Evolutionary conservation across 345 rosid species (phyloP).

Genomic region (Passiflora organensis): DNA sequence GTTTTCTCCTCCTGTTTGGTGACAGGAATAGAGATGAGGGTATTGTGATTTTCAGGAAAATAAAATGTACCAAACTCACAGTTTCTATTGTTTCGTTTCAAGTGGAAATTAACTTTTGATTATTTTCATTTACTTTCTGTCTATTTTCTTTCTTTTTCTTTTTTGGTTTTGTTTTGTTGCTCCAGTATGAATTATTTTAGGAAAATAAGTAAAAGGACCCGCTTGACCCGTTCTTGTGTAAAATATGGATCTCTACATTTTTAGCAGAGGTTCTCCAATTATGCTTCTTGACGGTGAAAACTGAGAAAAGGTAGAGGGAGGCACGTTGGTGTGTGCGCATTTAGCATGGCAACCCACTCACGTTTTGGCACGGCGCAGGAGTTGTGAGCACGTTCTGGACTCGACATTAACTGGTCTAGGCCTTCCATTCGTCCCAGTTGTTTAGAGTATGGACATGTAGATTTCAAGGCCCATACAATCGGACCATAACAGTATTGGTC

Average conservation of each 20-base stretch:
- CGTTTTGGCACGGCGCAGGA: too few species aligned
- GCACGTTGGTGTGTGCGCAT: too few species aligned
- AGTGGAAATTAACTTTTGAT: slow-evolving; percentile 5
- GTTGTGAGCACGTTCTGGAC: too few species aligned
- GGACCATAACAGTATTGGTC: too few species aligned
- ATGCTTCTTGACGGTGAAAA: too few species aligned
- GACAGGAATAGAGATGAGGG: slow-evolving; percentile 16
- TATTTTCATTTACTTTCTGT: slow-evolving; percentile 3
- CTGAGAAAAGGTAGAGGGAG: too few species aligned
- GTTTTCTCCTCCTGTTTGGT: slow-evolving; percentile 22
- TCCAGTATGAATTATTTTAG: too few species aligned
- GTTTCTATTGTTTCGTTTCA: not conserved
- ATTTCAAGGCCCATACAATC: too few species aligned
- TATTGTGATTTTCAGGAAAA: slow-evolving; percentile 6
- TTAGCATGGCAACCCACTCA: too few species aligned
- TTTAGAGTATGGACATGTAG: too few species aligned
- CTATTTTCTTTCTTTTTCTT: not conserved
- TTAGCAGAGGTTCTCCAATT: slow-evolving; percentile 17
- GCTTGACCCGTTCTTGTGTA: slow-evolving; percentile 37
- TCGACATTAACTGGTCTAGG: too few species aligned
- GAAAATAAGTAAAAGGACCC: slow-evolving; percentile 11
- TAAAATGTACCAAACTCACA: not conserved
- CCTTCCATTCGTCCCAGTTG: too few species aligned
- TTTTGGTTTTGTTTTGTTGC: slow-evolving; percentile 16
- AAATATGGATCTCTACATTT: slow-evolving; percentile 37